Conservation (phyloP, 108 stramenopile species). For the Fistulifera pelliculosa region DNA sequence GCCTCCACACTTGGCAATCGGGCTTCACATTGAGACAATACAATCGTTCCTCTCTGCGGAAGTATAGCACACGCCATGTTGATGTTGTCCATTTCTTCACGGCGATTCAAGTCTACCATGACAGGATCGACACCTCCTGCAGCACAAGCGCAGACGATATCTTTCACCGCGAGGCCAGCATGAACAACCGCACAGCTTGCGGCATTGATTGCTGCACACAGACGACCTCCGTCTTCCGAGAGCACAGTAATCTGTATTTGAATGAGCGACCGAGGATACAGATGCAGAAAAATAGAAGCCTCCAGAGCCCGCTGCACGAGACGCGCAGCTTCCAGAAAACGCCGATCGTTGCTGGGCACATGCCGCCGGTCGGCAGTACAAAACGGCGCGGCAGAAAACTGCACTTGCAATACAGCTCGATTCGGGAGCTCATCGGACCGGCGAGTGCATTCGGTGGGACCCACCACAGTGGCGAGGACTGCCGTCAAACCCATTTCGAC, state of each 20-base stretch:
- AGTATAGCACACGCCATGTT: constrained; percentile 72
- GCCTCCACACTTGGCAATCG: constrained; percentile 51
- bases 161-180: constrained; percentile 76
- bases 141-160: constrained; percentile 76
- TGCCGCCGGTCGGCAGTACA: constrained; percentile 39
- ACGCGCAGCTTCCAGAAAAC: constrained; percentile 69
- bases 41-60: constrained; percentile 79
- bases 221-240: constrained; percentile 80
- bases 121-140: constrained; percentile 52
- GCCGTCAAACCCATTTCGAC: constrained; percentile 82
- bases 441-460: constrained; percentile 59
- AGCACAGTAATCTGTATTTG: constrained; percentile 55
- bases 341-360: constrained; percentile 66
- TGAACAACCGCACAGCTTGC: constrained; percentile 69
- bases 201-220: constrained; percentile 83
- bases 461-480: constrained; percentile 50
- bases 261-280: constrained; percentile 74
- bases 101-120: constrained; percentile 71
- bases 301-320: constrained; percentile 65
- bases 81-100: constrained; percentile 62
- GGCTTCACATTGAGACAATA: constrained; percentile 80
- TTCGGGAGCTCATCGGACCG: constrained; percentile 68
- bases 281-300: constrained; percentile 62
- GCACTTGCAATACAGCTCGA: constrained; percentile 66
- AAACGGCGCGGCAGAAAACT: constrained; percentile 57